Evolutionary conservation across 2,329 filamentous ascomycete genomes (phyloP).

Genomic region (Onygenales sp.): DNA sequence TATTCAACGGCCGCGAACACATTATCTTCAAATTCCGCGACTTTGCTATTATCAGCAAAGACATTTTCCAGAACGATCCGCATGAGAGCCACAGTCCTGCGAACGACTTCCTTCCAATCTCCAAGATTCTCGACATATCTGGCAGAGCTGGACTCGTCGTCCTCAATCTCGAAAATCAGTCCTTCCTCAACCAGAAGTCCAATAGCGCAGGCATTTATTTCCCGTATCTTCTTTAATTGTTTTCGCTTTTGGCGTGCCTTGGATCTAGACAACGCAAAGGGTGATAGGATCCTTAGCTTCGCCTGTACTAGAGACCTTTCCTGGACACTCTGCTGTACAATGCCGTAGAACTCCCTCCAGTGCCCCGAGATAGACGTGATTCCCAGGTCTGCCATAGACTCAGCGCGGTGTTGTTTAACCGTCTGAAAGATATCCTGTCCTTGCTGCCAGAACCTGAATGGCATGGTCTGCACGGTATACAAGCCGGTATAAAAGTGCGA

Average conservation of each 20-base stretch:
- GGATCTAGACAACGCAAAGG: constrained; percentile 63
- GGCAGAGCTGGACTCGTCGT: constrained; percentile 51
- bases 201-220: constrained; percentile 75
- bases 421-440: constrained; percentile 57
- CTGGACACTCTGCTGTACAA: constrained; percentile 65
- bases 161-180: constrained; percentile 55
- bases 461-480: constrained; percentile 80
- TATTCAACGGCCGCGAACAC: constrained; percentile 51
- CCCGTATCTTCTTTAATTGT: constrained; percentile 59
- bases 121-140: constrained; percentile 36
- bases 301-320: constrained; percentile 64
- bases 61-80: constrained; percentile 72
- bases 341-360: constrained; percentile 62
- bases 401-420: constrained; percentile 31
- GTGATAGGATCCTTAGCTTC: constrained; percentile 63
- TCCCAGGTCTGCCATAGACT: constrained; percentile 7
- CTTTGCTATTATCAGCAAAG: constrained; percentile 47
- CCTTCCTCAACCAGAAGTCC: constrained; percentile 84
- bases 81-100: constrained; percentile 74
- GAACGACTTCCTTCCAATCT: constrained; percentile 65
- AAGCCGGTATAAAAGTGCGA: constrained; percentile 70
- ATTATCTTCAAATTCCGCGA: constrained; percentile 46
- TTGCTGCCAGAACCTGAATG: constrained; percentile 64
- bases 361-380: constrained; percentile 23
- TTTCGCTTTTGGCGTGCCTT: constrained; percentile 68